Conservation (phyloP, 208 protist genomes). For the Ichthyophonus hoferi region DNA sequence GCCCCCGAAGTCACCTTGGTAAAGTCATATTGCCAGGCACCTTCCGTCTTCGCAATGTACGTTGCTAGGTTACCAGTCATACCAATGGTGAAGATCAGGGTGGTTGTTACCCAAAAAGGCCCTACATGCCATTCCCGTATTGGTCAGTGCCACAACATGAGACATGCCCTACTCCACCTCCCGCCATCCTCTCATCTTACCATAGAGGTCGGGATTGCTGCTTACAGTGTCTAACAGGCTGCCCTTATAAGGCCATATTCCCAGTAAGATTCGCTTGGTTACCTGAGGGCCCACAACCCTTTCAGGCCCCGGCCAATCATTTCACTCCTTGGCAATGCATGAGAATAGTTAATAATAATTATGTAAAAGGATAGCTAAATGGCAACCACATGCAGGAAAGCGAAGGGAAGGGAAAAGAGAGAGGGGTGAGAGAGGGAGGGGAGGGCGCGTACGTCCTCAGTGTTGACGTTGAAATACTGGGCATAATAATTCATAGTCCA, state of each 20-base stretch:
- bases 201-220: constrained; percentile 29
- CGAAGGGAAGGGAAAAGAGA: no score
- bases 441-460: neutral
- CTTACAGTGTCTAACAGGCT: constrained; percentile 5
- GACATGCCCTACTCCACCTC: neutral
- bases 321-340: no score
- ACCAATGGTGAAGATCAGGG: constrained; percentile 34
- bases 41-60: neutral
- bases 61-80: constrained; percentile 41
- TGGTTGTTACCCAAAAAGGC: constrained; percentile 41
- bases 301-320: no score
- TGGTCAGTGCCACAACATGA: neutral
- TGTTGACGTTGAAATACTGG: neutral
- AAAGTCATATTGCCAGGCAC: constrained; percentile 31
- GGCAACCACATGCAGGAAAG: no score
- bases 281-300: no score
- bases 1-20: constrained; percentile 31
- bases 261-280: neutral
- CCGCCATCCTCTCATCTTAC: neutral
- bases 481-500: neutral
- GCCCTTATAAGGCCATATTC: neutral
- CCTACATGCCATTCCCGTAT: no score
- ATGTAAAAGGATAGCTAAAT: no score
- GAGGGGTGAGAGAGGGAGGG: no score
- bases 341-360: no score